A percentile compares a stretch with the other conserved stretches of the same genome.
Evolutionary conservation across 371 early-diverging fungal genomes (phyloP).

Genomic region (Rhizopus delemar): DNA sequence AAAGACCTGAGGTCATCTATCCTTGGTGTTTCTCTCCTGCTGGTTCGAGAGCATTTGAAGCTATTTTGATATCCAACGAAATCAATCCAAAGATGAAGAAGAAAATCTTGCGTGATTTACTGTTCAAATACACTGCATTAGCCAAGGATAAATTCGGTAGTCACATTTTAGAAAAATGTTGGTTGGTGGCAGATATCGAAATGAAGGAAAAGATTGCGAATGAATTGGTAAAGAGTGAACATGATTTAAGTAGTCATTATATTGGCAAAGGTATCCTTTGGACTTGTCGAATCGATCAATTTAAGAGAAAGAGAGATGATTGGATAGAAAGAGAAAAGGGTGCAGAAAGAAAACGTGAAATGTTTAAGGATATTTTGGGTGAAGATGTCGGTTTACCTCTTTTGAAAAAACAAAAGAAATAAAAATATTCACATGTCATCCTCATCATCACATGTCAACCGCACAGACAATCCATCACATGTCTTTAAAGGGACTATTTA

Average conservation of each 20-base stretch:
- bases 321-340: constrained; percentile 78
- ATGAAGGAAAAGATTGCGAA: constrained; percentile 69
- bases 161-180: constrained; percentile 78
- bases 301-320: constrained; percentile 70
- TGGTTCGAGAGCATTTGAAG: constrained; percentile 76
- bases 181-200: constrained; percentile 75
- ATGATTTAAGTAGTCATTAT: constrained; percentile 60
- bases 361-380: constrained; percentile 76
- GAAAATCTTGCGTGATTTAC: constrained; percentile 62
- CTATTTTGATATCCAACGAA: constrained; percentile 59
- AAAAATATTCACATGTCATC: neutral
- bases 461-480: neutral
- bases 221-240: constrained; percentile 63
- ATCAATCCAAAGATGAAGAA: constrained; percentile 65
- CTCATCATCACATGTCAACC: neutral
- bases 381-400: constrained; percentile 23
- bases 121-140: constrained; percentile 58
- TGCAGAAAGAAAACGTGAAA: constrained; percentile 65
- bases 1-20: constrained; percentile 48
- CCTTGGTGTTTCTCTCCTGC: constrained; percentile 69
- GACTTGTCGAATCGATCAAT: constrained; percentile 78
- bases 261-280: constrained; percentile 76
- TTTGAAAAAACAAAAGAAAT: constrained; percentile 1
- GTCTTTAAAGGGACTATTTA: neutral
- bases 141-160: constrained; percentile 79